Evolutionary conservation across 345 rosid species (phyloP), one percentile per base, ranked within the genome.

Genomic region (Linum tenue): DNA sequence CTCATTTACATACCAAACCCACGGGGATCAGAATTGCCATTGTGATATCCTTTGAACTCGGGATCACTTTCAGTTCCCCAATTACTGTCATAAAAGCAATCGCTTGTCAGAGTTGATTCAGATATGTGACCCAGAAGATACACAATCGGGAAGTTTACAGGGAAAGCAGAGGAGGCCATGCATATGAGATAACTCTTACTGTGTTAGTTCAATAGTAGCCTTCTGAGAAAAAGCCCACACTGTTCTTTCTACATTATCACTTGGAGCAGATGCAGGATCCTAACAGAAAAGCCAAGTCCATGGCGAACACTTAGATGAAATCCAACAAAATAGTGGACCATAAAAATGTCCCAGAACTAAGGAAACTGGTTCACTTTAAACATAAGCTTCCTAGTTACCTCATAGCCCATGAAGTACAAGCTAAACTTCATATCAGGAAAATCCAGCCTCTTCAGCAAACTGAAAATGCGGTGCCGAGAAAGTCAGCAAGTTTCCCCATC

Each of bases 11-110:
- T 84, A 94, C 96, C 99, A 73, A 88, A 90, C 69, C 96, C 97
- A 69, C 84, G 83, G 72, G 96, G 99, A 43, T 94, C 97, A 6
- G 95, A 80, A 77, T 94, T 90, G 69, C 99, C 92, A 75, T 78
- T 94, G 77, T 94, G 97, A 74, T 88, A 94, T 60, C 95, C 96
- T 77, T 90, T 85, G 78, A 92, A 90, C 51, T 84, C 95, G 1
- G 86, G 85, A 80, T 90, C 95, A 64, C 80, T 88, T 80, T 92
- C 98, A 48, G 92, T 92, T 22, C 96, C 98, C 97, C 97, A 92
- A 67, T 88, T 90, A 74, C 98, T 88, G 94, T 67, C 51, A 48
- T 48, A 68, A 56, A 67, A 68, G 22, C 41, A 71, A 62, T 62
- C 43, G 57, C 64, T 62, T 17, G 53, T 73, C 58, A 82, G 64